phyloP scores from a whole-genome alignment of 1,284 basidiomycete genomes.

The Boletellus dicymbophilus region DNA sequence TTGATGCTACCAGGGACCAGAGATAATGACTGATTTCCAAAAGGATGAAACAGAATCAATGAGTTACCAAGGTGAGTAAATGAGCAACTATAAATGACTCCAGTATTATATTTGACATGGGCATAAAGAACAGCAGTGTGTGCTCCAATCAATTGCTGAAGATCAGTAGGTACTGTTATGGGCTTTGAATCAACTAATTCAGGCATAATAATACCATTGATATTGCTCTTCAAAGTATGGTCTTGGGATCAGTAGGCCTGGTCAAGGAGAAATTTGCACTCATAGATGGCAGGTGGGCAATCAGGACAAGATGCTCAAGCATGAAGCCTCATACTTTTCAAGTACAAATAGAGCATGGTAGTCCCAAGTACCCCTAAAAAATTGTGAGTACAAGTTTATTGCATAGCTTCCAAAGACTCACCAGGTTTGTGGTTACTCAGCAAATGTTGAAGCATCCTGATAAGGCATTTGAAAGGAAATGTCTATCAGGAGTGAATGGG shows the following conservation, averaged over 20 bases:
- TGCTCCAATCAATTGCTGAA: neutral
- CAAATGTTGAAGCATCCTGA: neutral
- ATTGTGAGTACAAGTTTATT: no score
- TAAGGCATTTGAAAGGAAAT: neutral
- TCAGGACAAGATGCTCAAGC: constrained; percentile 3
- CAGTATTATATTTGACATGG: neutral
- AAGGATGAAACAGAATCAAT: constrained; percentile 1
- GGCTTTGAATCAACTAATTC: no score
- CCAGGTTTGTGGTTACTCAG: neutral
- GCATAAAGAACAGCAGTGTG: neutral
- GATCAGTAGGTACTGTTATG: neutral
- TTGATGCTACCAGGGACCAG: neutral
- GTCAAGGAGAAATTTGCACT: constrained; percentile 14
- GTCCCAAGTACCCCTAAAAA: constrained; percentile 26
- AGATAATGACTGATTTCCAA: neutral
- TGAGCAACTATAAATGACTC: constrained; percentile 3
- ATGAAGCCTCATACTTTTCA: constrained; percentile 5
- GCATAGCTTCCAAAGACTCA: neutral
- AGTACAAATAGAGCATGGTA: constrained; percentile 5
- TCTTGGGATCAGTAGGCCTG: neutral
- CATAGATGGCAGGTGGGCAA: constrained; percentile 2
- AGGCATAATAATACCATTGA: no score
- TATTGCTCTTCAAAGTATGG: no score
- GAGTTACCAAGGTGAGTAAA: constrained; percentile 1
- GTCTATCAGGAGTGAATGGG: neutral